Evolutionary conservation across 2,329 filamentous ascomycete species (phyloP).

Genomic region (Ophidiomyces ophidiicola): DNA sequence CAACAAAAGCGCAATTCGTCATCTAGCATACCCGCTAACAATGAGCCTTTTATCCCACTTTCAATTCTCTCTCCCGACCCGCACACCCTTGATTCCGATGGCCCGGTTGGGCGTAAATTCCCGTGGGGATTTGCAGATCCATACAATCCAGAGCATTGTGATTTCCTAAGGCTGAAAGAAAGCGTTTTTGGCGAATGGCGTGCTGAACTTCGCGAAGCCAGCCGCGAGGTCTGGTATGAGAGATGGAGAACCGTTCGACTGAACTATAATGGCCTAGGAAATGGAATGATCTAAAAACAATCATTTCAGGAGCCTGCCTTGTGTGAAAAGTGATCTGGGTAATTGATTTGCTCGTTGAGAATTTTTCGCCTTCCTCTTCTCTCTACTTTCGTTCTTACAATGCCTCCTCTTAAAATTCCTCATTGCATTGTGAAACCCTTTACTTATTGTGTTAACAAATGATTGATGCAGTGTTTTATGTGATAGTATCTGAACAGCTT

Average conservation of each 20-base stretch:
- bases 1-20: constrained; percentile 12
- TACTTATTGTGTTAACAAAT: too few species aligned
- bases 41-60: constrained; percentile 61
- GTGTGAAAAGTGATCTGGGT: too few species aligned
- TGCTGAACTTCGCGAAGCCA: constrained; percentile 75
- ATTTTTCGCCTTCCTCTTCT: too few species aligned
- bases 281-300: background rate
- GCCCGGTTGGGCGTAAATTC: constrained; percentile 66
- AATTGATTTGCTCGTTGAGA: too few species aligned
- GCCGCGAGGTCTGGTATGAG: constrained; percentile 88
- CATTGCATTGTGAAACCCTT: background rate
- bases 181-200: constrained; percentile 91
- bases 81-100: constrained; percentile 50
- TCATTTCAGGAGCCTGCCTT: too few species aligned
- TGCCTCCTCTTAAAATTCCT: too few species aligned
- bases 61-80: constrained; percentile 89
- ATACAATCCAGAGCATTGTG: constrained; percentile 81
- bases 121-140: constrained; percentile 96
- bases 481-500: too few species aligned
- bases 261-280: constrained; percentile 18
- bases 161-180: constrained; percentile 82
- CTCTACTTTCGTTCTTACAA: too few species aligned
- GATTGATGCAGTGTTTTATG: too few species aligned
- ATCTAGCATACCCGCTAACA: constrained; percentile 19
- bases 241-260: constrained; percentile 63